These are phyloP conservation scores for Escovopsis sp. DNA, from an alignment of 2,329 filamentous ascomycete genomes.

Conservation along the genomic window DNA sequence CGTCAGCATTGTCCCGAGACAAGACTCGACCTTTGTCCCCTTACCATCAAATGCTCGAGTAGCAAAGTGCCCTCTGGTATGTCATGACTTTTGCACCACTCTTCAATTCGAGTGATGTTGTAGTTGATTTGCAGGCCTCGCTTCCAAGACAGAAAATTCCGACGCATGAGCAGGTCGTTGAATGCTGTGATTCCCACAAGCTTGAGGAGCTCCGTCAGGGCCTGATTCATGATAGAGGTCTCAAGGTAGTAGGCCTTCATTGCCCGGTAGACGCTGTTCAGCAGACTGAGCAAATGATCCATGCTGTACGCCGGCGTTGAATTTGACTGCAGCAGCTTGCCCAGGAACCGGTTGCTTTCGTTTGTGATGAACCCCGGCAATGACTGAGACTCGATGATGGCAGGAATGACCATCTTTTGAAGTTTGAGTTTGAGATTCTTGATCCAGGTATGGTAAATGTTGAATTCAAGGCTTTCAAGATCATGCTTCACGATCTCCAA, in stretches of 20 bases:
- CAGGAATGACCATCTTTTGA: constrained; percentile 98
- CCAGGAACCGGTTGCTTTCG: constrained; percentile 94
- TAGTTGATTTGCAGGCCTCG: constrained; percentile 98
- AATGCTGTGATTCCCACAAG: constrained; percentile 96
- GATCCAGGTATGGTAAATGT: constrained; percentile 99
- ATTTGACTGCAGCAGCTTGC: constrained; percentile 85
- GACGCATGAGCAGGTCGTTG: constrained; percentile 92
- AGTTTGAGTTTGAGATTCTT: constrained; percentile 99
- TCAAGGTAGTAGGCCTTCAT: constrained; percentile 99
- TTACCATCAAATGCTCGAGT: constrained; percentile 92
- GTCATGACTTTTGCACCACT: constrained; percentile 99
- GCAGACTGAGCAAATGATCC: constrained; percentile 89
- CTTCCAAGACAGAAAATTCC: constrained; percentile 99
- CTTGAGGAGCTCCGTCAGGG: constrained; percentile 80
- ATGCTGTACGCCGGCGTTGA: constrained; percentile 95
- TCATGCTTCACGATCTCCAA: constrained; percentile 99
- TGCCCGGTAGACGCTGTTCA: constrained; percentile 95
- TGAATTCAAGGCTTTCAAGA: constrained; percentile 94
- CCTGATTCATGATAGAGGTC: constrained; percentile 90
- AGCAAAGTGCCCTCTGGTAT: constrained; percentile 98
- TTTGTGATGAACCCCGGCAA: constrained; percentile 97
- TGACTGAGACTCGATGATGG: constrained; percentile 97
- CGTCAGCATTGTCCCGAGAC: neutral
- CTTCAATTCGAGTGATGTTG: constrained; percentile 97
- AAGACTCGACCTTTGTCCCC: neutral